phyloP scores from a whole-genome alignment of 2,329 filamentous ascomycete genomes.

The Rasamsonia emersonii region DNA sequence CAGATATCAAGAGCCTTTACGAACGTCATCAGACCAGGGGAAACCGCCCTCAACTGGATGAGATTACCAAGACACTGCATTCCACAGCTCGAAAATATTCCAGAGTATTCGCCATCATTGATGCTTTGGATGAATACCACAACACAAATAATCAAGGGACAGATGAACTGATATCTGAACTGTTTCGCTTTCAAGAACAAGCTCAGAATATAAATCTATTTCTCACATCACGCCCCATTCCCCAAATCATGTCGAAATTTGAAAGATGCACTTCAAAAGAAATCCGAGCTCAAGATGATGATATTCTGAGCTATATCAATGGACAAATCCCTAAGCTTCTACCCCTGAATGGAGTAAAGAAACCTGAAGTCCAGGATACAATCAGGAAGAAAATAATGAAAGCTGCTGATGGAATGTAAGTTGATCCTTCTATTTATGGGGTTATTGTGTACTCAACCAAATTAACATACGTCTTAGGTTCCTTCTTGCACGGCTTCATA shows the following conservation, averaged over 20 bases:
- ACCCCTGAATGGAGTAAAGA: constrained; percentile 8
- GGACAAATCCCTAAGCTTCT: constrained; percentile 14
- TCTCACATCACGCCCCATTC: constrained; percentile 23
- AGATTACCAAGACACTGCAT: constrained; percentile 14
- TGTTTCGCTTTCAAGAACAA: constrained; percentile 15
- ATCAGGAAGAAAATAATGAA: constrained; percentile 12
- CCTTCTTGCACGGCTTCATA: constrained; percentile 17
- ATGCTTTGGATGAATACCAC: constrained; percentile 25
- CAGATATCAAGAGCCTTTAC: constrained; percentile 21
- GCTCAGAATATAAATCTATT: constrained; percentile 17
- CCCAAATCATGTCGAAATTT: constrained; percentile 17
- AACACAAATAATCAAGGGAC: constrained; percentile 3
- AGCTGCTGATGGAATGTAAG: constrained; percentile 26
- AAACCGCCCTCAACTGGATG: constrained; percentile 17
- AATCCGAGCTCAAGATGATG: constrained; percentile 25
- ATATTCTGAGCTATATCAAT: constrained; percentile 24
- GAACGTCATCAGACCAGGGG: constrained; percentile 5
- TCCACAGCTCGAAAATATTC: constrained; percentile 12
- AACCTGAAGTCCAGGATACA: constrained; percentile 11
- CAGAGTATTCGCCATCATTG: constrained; percentile 18
- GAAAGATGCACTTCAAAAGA: constrained; percentile 12
- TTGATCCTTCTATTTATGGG: not conserved
- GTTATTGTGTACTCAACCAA: not conserved
- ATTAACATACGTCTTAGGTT: constrained; percentile 14
- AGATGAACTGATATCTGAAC: constrained; percentile 11